These are phyloP conservation scores for Macadamia tetraphylla DNA, from an alignment of 164 flowering plant genomes.

Conservation along the genomic window DNA sequence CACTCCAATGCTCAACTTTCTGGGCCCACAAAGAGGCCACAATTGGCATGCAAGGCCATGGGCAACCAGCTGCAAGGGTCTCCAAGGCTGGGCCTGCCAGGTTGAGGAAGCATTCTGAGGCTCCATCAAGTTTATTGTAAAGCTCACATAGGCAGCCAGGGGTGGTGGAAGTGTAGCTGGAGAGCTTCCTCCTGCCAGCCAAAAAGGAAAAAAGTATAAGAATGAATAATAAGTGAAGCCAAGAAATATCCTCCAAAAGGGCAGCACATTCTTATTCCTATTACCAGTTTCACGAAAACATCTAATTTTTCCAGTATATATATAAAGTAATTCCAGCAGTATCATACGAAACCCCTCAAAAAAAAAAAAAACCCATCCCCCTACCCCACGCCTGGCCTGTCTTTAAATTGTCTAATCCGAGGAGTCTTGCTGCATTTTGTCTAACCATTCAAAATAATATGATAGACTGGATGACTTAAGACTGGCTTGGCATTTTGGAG, in stretches of 20 bases:
- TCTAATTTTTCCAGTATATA: too few relatives aligned
- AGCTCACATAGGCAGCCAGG: slow-evolving; percentile 93
- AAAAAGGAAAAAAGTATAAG: background rate
- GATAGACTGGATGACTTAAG: too few relatives aligned
- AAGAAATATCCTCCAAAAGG: background rate
- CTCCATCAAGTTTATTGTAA: slow-evolving; percentile 88
- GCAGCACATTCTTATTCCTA: background rate
- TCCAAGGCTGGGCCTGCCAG: slow-evolving; percentile 92
- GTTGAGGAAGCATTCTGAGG: slow-evolving; percentile 78
- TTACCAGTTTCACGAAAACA: background rate
- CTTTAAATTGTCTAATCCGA: too few relatives aligned
- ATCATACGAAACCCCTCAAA: too few relatives aligned
- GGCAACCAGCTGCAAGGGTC: slow-evolving; percentile 91
- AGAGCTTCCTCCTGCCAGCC: slow-evolving; percentile 61
- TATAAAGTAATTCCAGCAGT: too few relatives aligned
- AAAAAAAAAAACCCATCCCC: too few relatives aligned
- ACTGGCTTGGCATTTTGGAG: too few relatives aligned
- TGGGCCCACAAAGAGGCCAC: slow-evolving; percentile 95
- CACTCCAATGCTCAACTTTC: slow-evolving; percentile 97
- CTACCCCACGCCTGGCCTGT: too few relatives aligned
- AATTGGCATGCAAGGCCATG: slow-evolving; percentile 99
- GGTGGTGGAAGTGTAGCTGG: slow-evolving; percentile 91
- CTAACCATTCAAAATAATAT: too few relatives aligned
- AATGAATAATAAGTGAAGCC: background rate
- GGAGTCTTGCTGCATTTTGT: too few relatives aligned